Evolutionary conservation across 805 yeast genomes (phyloP).

Genomic region (Sugiyamaella floridensis): DNA sequence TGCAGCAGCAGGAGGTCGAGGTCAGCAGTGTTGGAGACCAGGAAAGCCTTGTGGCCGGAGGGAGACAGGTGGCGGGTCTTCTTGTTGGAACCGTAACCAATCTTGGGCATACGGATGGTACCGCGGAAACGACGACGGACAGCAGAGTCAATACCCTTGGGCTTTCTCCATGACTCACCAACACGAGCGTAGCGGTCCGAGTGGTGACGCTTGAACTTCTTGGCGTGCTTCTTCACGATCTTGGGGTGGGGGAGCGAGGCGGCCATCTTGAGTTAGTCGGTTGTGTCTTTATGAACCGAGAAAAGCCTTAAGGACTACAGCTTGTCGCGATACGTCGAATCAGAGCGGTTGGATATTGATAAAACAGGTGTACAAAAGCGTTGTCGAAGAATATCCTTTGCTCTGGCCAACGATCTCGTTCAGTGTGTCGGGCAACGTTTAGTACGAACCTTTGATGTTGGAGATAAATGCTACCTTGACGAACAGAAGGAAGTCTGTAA

Average conservation of each 20-base stretch:
- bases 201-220: slow-evolving; percentile 99
- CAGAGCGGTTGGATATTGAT: not conserved
- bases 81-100: slow-evolving; percentile 99
- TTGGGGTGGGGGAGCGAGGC: slow-evolving; percentile 96
- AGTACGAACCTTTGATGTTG: not conserved
- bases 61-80: slow-evolving; percentile 93
- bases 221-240: slow-evolving; percentile 97
- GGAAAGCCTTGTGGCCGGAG: slow-evolving; percentile 96
- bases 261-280: slow-evolving; percentile 57
- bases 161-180: slow-evolving; percentile 99
- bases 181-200: slow-evolving; percentile 99
- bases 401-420: not conserved
- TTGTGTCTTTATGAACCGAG: too few relatives aligned
- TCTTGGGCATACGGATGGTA: slow-evolving; percentile 96
- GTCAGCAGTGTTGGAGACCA: slow-evolving; percentile 87
- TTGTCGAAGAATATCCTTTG: not conserved
- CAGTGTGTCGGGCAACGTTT: not conserved
- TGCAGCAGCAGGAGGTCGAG: slow-evolving; percentile 93
- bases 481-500: not conserved
- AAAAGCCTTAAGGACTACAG: too few relatives aligned
- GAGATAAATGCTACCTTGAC: not conserved
- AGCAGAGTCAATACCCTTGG: slow-evolving; percentile 99
- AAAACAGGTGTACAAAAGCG: not conserved
- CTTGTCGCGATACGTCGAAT: not conserved
- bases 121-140: slow-evolving; percentile 99